phyloP scores from a whole-genome alignment of 2,329 filamentous ascomycete species.

The Colletotrichum kahawae region DNA sequence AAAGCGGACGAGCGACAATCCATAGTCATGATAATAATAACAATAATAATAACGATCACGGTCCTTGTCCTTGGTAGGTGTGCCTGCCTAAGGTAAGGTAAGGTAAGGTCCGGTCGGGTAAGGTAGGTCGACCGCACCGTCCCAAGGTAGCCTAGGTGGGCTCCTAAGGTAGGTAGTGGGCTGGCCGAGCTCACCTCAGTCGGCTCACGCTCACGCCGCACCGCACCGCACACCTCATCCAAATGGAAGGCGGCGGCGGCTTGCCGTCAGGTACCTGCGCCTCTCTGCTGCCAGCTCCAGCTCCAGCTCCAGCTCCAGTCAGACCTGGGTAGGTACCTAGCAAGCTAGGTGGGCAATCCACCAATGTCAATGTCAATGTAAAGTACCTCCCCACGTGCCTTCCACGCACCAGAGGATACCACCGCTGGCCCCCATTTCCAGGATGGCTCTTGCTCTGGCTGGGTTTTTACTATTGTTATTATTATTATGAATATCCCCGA shows the following conservation, averaged over 20 bases:
- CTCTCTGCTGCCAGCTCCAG: not conserved
- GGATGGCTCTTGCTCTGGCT: not conserved
- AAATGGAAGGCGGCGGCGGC: not conserved
- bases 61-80: not conserved
- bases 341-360: not conserved
- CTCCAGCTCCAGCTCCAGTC: not conserved
- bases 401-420: not conserved
- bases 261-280: not conserved
- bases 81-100: not conserved
- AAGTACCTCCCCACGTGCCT: not conserved
- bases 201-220: not conserved
- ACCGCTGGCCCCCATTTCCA: not conserved
- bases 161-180: not conserved
- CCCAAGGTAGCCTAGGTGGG: too few species aligned
- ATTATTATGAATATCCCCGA: conserved; percentile 19
- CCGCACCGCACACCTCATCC: not conserved
- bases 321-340: not conserved
- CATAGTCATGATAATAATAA: not conserved
- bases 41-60: not conserved
- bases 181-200: conserved; percentile 1
- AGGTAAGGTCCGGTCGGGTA: too few species aligned
- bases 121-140: not conserved
- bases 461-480: not conserved
- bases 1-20: not conserved
- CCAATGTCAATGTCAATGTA: not conserved